These are phyloP conservation scores for Claviceps cyperi DNA, from an alignment of 2,329 filamentous ascomycete species.

Conservation along the genomic window DNA sequence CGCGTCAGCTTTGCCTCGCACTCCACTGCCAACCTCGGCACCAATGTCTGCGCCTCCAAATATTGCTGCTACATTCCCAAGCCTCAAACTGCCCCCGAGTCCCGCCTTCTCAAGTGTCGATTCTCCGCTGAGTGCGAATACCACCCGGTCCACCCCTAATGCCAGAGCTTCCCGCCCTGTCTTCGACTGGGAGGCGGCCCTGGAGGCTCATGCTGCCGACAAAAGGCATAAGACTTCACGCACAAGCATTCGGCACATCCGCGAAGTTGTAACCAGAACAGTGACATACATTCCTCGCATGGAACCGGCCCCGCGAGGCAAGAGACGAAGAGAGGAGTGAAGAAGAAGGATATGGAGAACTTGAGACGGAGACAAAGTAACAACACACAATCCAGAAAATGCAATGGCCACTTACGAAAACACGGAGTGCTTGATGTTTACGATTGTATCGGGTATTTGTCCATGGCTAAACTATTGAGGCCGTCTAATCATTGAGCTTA, in stretches of 20 bases:
- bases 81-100: conserved; percentile 65
- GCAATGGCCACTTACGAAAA: background rate
- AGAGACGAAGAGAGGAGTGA: conserved; percentile 60
- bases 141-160: conserved; percentile 59
- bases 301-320: conserved; percentile 81
- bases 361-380: background rate
- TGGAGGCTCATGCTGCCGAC: conserved; percentile 52
- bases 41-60: conserved; percentile 48
- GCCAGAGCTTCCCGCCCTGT: conserved; percentile 51
- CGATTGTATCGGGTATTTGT: conserved; percentile 4
- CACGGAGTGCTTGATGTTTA: conserved; percentile 2
- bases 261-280: conserved; percentile 86
- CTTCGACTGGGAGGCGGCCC: conserved; percentile 64
- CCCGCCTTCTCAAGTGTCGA: conserved; percentile 52
- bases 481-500: background rate
- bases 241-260: conserved; percentile 55
- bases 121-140: conserved; percentile 51
- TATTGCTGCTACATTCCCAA: conserved; percentile 45
- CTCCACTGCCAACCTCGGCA: conserved; percentile 35
- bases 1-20: conserved; percentile 27
- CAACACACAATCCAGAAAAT: background rate
- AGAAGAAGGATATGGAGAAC: background rate
- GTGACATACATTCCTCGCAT: conserved; percentile 82
- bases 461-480: background rate
- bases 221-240: conserved; percentile 41